Percentiles rank a stretch among this genome's conserved stretches.
phyloP scores from a whole-genome alignment of 2,329 filamentous ascomycete species.

The Paracoccidioides brasiliensis region DNA sequence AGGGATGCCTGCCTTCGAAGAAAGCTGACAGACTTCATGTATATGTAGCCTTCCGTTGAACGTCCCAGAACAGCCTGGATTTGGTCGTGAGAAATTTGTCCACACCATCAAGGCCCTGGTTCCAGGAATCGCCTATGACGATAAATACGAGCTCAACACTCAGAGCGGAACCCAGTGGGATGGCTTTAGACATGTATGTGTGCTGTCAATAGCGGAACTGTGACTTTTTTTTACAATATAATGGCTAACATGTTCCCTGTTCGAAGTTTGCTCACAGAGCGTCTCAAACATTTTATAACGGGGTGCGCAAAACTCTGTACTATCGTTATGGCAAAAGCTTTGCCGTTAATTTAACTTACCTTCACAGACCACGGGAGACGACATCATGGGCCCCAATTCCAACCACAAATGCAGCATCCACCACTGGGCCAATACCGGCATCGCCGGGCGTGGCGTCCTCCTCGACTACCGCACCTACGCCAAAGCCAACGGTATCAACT shows the following conservation, averaged over 20 bases:
- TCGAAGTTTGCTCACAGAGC: conserved; percentile 26
- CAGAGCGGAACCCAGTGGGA: conserved; percentile 40
- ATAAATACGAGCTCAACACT: conserved; percentile 36
- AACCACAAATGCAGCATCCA: conserved; percentile 32
- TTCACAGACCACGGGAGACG: conserved; percentile 21
- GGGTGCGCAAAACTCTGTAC: conserved; percentile 14
- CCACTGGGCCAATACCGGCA: conserved; percentile 30
- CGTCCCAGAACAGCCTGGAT: conserved; percentile 40
- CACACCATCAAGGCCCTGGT: conserved; percentile 39
- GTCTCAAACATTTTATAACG: conserved; percentile 30
- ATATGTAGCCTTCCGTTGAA: conserved; percentile 37
- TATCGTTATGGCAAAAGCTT: neutral
- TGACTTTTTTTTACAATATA: neutral
- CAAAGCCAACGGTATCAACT: conserved; percentile 37
- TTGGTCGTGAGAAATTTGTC: conserved; percentile 40
- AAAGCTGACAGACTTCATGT: neutral
- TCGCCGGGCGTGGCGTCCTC: conserved; percentile 31
- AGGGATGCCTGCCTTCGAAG: neutral
- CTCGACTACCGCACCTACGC: conserved; percentile 36
- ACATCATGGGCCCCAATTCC: conserved; percentile 22
- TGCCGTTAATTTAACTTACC: neutral
- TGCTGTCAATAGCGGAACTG: neutral
- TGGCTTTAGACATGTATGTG: conserved; percentile 35
- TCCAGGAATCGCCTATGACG: conserved; percentile 30
- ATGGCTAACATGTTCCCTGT: conserved; percentile 2